Evolutionary conservation across 1,284 basidiomycete species (phyloP), one percentile per base, ranked within the genome.

Genomic region (Binderoboletus segoi): DNA sequence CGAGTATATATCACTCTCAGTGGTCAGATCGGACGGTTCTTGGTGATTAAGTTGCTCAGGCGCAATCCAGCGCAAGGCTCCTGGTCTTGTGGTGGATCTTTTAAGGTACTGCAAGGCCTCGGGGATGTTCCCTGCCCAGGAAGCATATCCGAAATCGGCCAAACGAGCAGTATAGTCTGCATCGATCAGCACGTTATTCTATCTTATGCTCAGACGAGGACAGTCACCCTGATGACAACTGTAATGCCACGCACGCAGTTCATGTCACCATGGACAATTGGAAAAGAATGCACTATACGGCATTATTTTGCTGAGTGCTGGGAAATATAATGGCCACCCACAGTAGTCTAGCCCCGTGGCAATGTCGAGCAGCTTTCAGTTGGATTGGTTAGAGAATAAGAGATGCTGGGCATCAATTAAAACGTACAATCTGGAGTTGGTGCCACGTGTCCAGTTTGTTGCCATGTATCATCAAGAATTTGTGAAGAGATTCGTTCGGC

Each of bases 381-480:
- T n/a, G n/a, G n/a, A n/a, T n/a, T n/a, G n/a, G 4, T 12, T 4
- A 8, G 16, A 12, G 13, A 15, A 8, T 12, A 35, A 12, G 4
- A 15, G 33, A 35, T 4, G 5, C 4, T 23, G 20, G n/a, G n/a
- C n/a, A 18, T 18, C 10, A 23, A 32, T 3, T 38, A 24, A 12
- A 32, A 58, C 57, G 24, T 12, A 63, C 62, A 41, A 64, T 33
- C 10, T 44, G 42, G 1, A 59, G 57, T 2, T 58, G 51, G 8
- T 59, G 57, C 3, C 16, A 20, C 0, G 10, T 21, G 13, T 15
- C 1, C 8, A 59, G 41, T 4, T 10, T 11, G 8, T 13, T 7
- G 8, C 41, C 32, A 16, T 57, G 40, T 2, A 16, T 21, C 6
- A 32, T 16, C 3, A 57, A 15, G 26, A 57, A 42, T 12, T 6